Conservation (phyloP, 176 grass and related monocot genomes). For the Carex parvula region DNA sequence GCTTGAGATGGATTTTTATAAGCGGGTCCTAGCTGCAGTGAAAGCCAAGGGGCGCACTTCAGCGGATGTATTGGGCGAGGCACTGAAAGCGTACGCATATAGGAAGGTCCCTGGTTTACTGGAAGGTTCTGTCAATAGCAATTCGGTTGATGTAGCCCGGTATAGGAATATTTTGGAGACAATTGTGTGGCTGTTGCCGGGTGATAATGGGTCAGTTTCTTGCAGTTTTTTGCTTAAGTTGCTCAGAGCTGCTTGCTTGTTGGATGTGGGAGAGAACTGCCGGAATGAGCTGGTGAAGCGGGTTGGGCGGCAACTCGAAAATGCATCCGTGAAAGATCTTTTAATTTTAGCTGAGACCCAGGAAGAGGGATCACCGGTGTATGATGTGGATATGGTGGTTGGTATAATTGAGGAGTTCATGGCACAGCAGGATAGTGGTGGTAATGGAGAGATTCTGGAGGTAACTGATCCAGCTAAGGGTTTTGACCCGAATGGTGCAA, state of each 20-base stretch:
- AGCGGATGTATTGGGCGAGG: constrained; percentile 62
- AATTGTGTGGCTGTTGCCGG: constrained; percentile 59
- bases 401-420: constrained; percentile 69
- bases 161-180: constrained; percentile 46
- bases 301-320: constrained; percentile 68
- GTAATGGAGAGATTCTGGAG: constrained; percentile 65
- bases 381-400: constrained; percentile 60
- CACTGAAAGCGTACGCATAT: constrained; percentile 74
- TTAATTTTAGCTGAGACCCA: constrained; percentile 43
- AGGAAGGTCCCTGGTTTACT: constrained; percentile 56
- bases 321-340: constrained; percentile 79
- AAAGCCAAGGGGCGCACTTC: constrained; percentile 52
- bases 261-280: constrained; percentile 49
- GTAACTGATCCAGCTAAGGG: constrained; percentile 39
- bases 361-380: constrained; percentile 28
- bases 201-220: constrained; percentile 61
- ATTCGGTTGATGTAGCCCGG: constrained; percentile 42
- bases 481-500: constrained; percentile 29
- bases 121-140: constrained; percentile 47
- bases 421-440: constrained; percentile 34
- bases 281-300: constrained; percentile 47
- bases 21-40: constrained; percentile 55
- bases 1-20: constrained; percentile 88
- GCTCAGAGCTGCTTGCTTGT: constrained; percentile 64
- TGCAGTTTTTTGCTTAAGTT: constrained; percentile 86